phyloP scores from a whole-genome alignment of 805 yeast genomes.

The Suhomyces pyralidae region DNA sequence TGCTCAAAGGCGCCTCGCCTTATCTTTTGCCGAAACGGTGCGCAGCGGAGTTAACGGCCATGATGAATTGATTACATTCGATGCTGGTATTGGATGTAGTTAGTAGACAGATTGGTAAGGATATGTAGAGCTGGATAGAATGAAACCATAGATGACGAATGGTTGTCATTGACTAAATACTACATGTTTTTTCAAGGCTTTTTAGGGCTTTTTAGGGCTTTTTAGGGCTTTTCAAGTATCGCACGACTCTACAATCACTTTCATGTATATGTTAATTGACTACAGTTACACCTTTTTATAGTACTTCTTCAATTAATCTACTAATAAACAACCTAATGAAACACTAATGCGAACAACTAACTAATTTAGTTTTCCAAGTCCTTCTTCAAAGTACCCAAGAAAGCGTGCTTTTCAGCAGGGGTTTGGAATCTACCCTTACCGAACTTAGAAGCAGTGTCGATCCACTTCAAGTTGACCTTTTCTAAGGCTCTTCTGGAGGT shows the following conservation, averaged over 20 bases:
- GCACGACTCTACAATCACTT: too few relatives aligned
- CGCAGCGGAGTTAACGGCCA: not conserved
- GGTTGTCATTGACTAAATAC: too few relatives aligned
- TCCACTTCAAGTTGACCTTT: slow-evolving; percentile 97
- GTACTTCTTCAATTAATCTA: slow-evolving; percentile 2
- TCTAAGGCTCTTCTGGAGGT: slow-evolving; percentile 97
- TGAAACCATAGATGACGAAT: too few relatives aligned
- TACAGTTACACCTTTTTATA: not conserved
- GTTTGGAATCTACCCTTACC: slow-evolving; percentile 99
- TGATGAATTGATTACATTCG: too few relatives aligned
- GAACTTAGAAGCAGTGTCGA: slow-evolving; percentile 99
- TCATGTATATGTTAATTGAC: too few relatives aligned
- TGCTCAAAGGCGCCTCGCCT: not conserved
- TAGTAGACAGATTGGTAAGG: too few relatives aligned
- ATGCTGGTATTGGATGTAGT: too few relatives aligned
- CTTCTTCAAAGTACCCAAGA: slow-evolving; percentile 99
- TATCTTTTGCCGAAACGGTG: too few relatives aligned
- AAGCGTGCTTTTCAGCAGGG: slow-evolving; percentile 99
- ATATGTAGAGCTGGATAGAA: too few relatives aligned
- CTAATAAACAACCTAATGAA: not conserved
- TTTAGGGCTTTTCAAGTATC: too few relatives aligned
- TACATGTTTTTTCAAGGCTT: too few relatives aligned
- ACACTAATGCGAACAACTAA: not conserved
- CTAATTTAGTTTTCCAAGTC: slow-evolving; percentile 58
- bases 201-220: too few relatives aligned